phyloP scores from a whole-genome alignment of 2,329 filamentous ascomycete genomes.

The Aspergillus novofumigatus region DNA sequence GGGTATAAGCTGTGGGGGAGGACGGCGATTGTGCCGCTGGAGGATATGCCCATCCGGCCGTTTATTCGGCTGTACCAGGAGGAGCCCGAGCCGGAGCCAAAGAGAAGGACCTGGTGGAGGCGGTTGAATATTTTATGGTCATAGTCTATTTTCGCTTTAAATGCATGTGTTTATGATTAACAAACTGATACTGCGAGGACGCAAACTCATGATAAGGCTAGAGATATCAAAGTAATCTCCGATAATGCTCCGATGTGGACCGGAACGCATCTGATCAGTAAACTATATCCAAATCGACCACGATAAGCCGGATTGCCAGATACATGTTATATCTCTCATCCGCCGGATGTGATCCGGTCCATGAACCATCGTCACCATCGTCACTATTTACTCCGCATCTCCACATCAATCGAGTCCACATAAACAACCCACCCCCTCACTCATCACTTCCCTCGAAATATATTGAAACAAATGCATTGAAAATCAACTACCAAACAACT shows the following conservation, averaged over 20 bases:
- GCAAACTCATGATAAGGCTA: too few species aligned
- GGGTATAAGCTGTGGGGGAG: constrained; percentile 36
- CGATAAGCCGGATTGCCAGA: too few species aligned
- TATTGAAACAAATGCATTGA: neutral
- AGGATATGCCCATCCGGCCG: constrained; percentile 34
- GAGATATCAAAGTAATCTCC: neutral
- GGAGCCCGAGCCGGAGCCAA: constrained; percentile 24
- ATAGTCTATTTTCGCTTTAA: neutral
- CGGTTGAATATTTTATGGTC: constrained; percentile 27
- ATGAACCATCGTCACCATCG: too few species aligned
- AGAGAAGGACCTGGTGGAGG: constrained; percentile 16
- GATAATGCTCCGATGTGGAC: neutral
- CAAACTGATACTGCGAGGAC: too few species aligned
- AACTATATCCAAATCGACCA: too few species aligned
- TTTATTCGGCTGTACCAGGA: constrained; percentile 25
- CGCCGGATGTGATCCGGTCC: too few species aligned
- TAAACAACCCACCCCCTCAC: neutral
- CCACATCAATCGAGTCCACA: too few species aligned
- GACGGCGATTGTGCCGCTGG: constrained; percentile 30
- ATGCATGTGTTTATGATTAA: too few species aligned
- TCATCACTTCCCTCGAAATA: neutral
- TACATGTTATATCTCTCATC: too few species aligned
- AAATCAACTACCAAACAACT: neutral
- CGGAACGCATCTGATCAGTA: neutral
- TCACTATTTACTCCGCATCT: too few species aligned